Conservation (phyloP, 73 alveolate genomes). For the Paraurostyla sp. region DNA sequence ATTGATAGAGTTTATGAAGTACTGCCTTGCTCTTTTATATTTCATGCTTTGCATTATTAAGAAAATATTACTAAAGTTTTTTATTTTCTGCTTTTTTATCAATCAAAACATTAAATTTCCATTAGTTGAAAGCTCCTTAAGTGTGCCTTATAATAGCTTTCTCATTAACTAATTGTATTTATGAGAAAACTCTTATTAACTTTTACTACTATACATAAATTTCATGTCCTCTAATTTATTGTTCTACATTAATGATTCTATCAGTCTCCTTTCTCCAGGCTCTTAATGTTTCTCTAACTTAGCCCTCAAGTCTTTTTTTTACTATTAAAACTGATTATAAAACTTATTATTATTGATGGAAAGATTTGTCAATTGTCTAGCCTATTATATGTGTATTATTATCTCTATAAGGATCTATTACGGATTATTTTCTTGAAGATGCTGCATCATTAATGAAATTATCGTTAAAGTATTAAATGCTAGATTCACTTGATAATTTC, state of each 20-base stretch:
- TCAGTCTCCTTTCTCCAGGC: background rate
- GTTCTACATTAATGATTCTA: background rate
- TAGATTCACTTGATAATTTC: background rate
- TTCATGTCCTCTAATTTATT: background rate
- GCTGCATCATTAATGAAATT: background rate
- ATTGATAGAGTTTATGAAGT: background rate
- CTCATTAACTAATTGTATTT: background rate
- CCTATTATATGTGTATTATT: too few relatives aligned
- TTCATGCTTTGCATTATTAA: background rate
- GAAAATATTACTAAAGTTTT: background rate
- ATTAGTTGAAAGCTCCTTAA: background rate
- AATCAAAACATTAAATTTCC: background rate
- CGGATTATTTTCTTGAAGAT: background rate
- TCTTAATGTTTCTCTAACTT: background rate
- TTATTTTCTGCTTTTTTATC: constrained; percentile 9
- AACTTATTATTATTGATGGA: too few relatives aligned
- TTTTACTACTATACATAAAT: background rate
- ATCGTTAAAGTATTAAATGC: background rate
- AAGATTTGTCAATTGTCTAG: too few relatives aligned
- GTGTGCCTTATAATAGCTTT: background rate
- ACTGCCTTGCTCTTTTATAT: background rate
- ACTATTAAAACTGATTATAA: background rate
- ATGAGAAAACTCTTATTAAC: background rate
- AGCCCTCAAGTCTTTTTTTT: background rate
- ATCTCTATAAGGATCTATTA: too few relatives aligned